phyloP scores from a whole-genome alignment of 1,139 yeast genomes.

The Pichia inconspicua region DNA sequence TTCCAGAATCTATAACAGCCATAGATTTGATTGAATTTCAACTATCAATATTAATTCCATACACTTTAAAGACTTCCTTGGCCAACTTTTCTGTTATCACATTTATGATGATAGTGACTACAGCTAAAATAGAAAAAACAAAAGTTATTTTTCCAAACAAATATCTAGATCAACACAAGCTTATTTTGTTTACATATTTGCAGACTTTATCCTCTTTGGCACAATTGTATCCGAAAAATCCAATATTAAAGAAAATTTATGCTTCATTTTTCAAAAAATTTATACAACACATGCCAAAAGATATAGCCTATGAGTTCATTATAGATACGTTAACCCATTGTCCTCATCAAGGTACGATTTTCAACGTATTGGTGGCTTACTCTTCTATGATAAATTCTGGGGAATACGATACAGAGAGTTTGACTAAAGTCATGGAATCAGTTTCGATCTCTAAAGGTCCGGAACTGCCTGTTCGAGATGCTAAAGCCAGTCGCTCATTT shows the following conservation, averaged over 20 bases:
- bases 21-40: constrained; percentile 22
- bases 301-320: constrained; percentile 50
- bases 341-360: constrained; percentile 55
- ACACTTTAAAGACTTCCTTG: constrained; percentile 17
- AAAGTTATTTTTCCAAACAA: not conserved
- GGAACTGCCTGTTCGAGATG: constrained; percentile 13
- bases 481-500: constrained; percentile 20
- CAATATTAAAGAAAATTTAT: constrained; percentile 17
- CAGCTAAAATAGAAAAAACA: constrained; percentile 2
- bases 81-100: constrained; percentile 14
- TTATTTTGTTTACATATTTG: constrained; percentile 32
- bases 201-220: constrained; percentile 38
- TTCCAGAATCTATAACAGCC: constrained; percentile 8
- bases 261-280: constrained; percentile 49
- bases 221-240: constrained; percentile 14
- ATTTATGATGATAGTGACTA: constrained; percentile 16
- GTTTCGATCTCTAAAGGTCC: not conserved
- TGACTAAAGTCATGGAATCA: constrained; percentile 5
- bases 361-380: constrained; percentile 55
- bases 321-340: constrained; percentile 60
- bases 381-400: constrained; percentile 45
- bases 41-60: constrained; percentile 22
- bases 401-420: constrained; percentile 14
- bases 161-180: not conserved
- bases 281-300: constrained; percentile 50